Evolutionary conservation across 805 yeast species (phyloP).

Genomic region (Candida qinlingensis): DNA sequence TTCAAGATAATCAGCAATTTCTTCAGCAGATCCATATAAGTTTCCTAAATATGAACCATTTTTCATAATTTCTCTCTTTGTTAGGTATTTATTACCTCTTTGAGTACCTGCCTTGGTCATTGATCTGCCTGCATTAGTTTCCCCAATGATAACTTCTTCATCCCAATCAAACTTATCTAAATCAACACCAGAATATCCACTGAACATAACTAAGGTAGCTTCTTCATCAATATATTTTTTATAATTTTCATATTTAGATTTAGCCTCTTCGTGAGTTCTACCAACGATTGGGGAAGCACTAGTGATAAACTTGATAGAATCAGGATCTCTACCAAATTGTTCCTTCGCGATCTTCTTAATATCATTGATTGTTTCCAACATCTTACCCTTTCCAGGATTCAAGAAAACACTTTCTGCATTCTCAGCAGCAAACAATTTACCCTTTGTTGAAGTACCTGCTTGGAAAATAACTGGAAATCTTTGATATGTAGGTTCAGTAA

Average conservation of each 20-base stretch:
- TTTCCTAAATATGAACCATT: slow-evolving; percentile 15
- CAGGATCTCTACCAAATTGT: slow-evolving; percentile 31
- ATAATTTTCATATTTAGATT: slow-evolving; percentile 28
- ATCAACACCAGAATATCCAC: slow-evolving; percentile 36
- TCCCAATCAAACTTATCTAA: slow-evolving; percentile 29
- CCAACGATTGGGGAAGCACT: slow-evolving; percentile 33
- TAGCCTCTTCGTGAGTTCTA: slow-evolving; percentile 26
- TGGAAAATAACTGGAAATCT: slow-evolving; percentile 39
- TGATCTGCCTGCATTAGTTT: slow-evolving; percentile 28
- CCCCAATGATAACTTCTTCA: slow-evolving; percentile 28
- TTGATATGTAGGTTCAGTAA: slow-evolving; percentile 38
- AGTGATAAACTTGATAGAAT: slow-evolving; percentile 33
- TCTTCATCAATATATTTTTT: slow-evolving; percentile 29
- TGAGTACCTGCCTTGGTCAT: slow-evolving; percentile 6
- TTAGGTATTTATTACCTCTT: background rate
- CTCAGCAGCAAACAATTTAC: slow-evolving; percentile 37
- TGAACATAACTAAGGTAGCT: slow-evolving; percentile 30
- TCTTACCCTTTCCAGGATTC: slow-evolving; percentile 26
- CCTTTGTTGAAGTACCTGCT: slow-evolving; percentile 39
- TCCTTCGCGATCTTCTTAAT: slow-evolving; percentile 29
- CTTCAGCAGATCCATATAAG: slow-evolving; percentile 28
- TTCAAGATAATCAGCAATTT: slow-evolving; percentile 34
- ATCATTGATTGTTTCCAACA: slow-evolving; percentile 26
- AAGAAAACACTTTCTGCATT: slow-evolving; percentile 39
- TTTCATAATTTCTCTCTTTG: background rate